These are phyloP conservation scores for Sporisorium exsertum DNA, from an alignment of 1,284 basidiomycete species.

Conservation along the genomic window DNA sequence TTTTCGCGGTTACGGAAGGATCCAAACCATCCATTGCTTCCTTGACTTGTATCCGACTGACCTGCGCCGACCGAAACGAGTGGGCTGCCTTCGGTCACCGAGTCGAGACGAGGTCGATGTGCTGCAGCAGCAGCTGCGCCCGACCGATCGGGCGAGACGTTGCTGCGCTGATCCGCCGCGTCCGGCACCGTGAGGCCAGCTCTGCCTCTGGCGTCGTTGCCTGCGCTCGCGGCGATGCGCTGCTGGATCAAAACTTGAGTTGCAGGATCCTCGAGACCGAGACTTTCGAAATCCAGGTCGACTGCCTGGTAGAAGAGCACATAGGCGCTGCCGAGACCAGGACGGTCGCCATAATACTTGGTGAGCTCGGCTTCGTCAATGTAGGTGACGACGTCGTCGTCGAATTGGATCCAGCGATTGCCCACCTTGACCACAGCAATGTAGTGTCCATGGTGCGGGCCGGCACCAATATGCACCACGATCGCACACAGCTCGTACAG, in stretches of 20 bases:
- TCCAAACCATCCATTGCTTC: slow-evolving; percentile 50
- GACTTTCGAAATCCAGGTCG: slow-evolving; percentile 72
- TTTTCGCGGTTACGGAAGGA: slow-evolving; percentile 50
- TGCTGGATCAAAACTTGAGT: slow-evolving; percentile 27
- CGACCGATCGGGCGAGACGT: slow-evolving; percentile 29
- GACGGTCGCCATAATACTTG: slow-evolving; percentile 92
- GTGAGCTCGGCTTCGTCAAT: slow-evolving; percentile 90
- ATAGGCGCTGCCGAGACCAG: slow-evolving; percentile 85
- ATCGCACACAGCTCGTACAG: slow-evolving; percentile 94
- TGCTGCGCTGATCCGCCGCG: slow-evolving; percentile 17
- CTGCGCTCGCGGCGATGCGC: slow-evolving; percentile 7
- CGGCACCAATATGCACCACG: slow-evolving; percentile 95
- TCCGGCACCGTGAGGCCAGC: slow-evolving; percentile 26
- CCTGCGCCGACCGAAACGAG: slow-evolving; percentile 13
- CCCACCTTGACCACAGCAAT: slow-evolving; percentile 92
- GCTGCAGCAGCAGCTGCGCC: slow-evolving; percentile 23
- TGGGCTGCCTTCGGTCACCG: slow-evolving; percentile 34
- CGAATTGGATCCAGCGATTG: slow-evolving; percentile 86
- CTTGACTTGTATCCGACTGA: slow-evolving; percentile 17
- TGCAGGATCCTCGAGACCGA: slow-evolving; percentile 37
- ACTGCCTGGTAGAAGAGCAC: slow-evolving; percentile 96
- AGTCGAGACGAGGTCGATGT: slow-evolving; percentile 31
- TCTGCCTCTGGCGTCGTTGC: slow-evolving; percentile 20
- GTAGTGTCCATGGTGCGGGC: slow-evolving; percentile 96
- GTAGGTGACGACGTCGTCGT: slow-evolving; percentile 89